These are phyloP conservation scores for Nidularia pulvinata DNA, from an alignment of 768 basidiomycete species.

Conservation along the genomic window DNA sequence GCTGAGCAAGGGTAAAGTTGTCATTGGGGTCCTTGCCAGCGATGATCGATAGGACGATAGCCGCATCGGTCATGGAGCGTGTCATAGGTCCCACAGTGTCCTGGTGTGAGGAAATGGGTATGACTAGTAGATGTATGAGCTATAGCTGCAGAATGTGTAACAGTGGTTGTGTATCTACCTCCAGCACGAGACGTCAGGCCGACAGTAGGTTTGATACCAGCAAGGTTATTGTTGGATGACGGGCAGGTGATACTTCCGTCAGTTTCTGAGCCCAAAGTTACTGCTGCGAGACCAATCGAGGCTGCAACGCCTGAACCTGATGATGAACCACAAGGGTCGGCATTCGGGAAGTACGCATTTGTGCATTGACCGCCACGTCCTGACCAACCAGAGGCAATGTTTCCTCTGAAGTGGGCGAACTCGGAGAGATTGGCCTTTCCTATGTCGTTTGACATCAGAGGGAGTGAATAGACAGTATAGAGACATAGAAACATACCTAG, in stretches of 20 bases:
- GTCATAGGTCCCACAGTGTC: slow-evolving; percentile 61
- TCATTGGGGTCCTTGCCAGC: slow-evolving; percentile 56
- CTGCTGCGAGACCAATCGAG: slow-evolving; percentile 50
- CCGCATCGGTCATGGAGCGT: slow-evolving; percentile 52
- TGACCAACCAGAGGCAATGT: slow-evolving; percentile 53
- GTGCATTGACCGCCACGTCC: slow-evolving; percentile 52
- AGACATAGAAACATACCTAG: slow-evolving; percentile 25
- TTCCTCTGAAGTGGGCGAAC: slow-evolving; percentile 48
- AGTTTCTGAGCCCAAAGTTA: slow-evolving; percentile 48
- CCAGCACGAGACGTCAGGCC: slow-evolving; percentile 60
- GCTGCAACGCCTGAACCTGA: slow-evolving; percentile 56
- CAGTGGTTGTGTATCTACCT: slow-evolving; percentile 22
- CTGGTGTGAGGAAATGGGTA: slow-evolving; percentile 57
- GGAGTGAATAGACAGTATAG: neutral
- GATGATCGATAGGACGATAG: slow-evolving; percentile 54
- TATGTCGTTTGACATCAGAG: slow-evolving; percentile 7
- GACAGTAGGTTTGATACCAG: slow-evolving; percentile 61
- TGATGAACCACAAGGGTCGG: slow-evolving; percentile 57
- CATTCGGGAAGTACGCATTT: slow-evolving; percentile 47
- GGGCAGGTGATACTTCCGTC: slow-evolving; percentile 59
- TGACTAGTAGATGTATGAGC: slow-evolving; percentile 25
- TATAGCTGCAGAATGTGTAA: slow-evolving; percentile 6
- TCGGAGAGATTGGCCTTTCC: slow-evolving; percentile 54
- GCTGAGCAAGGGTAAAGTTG: slow-evolving; percentile 53
- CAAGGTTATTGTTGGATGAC: slow-evolving; percentile 51